phyloP scores from a whole-genome alignment of 2,329 filamentous ascomycete genomes.

The Cladophialophora yegresii region DNA sequence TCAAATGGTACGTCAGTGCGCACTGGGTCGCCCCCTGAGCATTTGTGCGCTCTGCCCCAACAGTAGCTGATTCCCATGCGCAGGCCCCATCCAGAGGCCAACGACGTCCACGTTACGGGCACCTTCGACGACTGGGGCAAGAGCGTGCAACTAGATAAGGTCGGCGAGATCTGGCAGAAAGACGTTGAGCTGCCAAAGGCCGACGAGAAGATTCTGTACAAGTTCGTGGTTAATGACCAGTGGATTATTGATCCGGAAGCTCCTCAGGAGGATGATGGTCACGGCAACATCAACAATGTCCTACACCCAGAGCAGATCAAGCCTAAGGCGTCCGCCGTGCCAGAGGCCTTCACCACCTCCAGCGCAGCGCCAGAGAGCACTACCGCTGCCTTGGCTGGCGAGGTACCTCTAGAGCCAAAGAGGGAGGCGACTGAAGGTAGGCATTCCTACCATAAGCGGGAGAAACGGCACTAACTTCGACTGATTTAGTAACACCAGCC shows the following conservation, averaged over 20 bases:
- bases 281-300: slow-evolving; percentile 91
- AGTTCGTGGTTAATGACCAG: slow-evolving; percentile 94
- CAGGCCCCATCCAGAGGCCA: slow-evolving; percentile 75
- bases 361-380: slow-evolving; percentile 70
- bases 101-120: slow-evolving; percentile 91
- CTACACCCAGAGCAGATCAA: slow-evolving; percentile 72
- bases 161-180: slow-evolving; percentile 73
- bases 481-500: slow-evolving; percentile 17
- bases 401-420: slow-evolving; percentile 40
- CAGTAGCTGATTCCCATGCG: slow-evolving; percentile 19
- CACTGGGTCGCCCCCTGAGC: slow-evolving; percentile 17
- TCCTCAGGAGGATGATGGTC: slow-evolving; percentile 77
- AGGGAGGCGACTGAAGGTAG: slow-evolving; percentile 35
- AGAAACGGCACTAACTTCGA: slow-evolving; percentile 60
- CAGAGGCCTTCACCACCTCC: slow-evolving; percentile 49
- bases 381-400: slow-evolving; percentile 59
- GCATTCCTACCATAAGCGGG: slow-evolving; percentile 1
- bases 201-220: slow-evolving; percentile 82
- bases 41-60: slow-evolving; percentile 1
- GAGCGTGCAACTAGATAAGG: slow-evolving; percentile 78
- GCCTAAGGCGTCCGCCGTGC: slow-evolving; percentile 22
- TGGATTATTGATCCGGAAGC: slow-evolving; percentile 83
- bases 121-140: slow-evolving; percentile 94
- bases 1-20: slow-evolving; percentile 34
- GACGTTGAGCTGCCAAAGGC: slow-evolving; percentile 69